These are phyloP conservation scores for Tetrahymena malaccensis DNA, from an alignment of 73 alveolate species.

Conservation along the genomic window DNA sequence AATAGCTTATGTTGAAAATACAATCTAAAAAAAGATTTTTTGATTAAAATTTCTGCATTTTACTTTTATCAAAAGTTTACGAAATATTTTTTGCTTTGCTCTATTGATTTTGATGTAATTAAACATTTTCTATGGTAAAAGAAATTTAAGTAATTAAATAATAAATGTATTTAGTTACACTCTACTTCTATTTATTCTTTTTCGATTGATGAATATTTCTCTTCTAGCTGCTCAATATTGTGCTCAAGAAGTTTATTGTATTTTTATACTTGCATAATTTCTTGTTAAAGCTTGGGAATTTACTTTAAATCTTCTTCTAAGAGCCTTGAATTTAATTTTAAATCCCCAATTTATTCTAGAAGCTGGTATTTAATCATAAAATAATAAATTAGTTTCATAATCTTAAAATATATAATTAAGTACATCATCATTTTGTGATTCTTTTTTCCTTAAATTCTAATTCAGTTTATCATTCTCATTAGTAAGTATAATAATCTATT, in stretches of 20 bases:
- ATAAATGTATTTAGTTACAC: not conserved
- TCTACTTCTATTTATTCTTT: not conserved
- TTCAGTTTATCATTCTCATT: not conserved
- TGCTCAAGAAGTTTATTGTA: not conserved
- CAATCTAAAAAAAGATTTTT: too few species aligned
- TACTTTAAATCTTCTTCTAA: not conserved
- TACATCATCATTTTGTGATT: not conserved
- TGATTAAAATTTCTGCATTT: too few species aligned
- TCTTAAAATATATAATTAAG: not conserved
- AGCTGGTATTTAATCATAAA: not conserved
- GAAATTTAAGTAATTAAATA: too few species aligned
- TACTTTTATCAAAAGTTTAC: too few species aligned
- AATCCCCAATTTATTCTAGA: not conserved
- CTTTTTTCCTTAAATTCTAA: not conserved
- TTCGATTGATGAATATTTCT: not conserved
- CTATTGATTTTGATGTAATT: too few species aligned
- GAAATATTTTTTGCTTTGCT: too few species aligned
- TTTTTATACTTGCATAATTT: not conserved
- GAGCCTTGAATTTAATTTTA: not conserved
- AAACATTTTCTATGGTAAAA: too few species aligned
- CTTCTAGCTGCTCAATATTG: not conserved
- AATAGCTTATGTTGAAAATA: too few species aligned
- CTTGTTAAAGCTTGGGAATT: not conserved
- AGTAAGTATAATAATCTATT: not conserved
- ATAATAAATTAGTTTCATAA: not conserved